Conservation (phyloP, 495 filamentous ascomycete species). For the Hypoxylon subgilvum region DNA sequence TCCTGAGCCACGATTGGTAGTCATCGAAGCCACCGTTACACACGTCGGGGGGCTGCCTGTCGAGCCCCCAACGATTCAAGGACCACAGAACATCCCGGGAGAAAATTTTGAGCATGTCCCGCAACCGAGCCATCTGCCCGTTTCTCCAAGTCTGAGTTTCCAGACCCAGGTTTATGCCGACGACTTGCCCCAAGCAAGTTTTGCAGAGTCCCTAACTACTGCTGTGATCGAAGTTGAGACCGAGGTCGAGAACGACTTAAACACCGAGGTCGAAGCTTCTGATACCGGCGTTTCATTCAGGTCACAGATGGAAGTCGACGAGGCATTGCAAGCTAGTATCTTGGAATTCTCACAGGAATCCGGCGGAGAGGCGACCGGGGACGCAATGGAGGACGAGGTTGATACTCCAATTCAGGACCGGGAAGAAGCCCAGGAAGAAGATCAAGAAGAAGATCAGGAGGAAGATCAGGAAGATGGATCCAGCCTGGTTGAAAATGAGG, state of each 20-base stretch:
- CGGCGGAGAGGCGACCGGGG: not conserved
- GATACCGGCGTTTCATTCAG: constrained; percentile 17
- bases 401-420: not conserved
- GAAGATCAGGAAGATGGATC: constrained; percentile 10
- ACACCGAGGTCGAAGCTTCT: constrained; percentile 2
- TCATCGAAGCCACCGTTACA: not conserved
- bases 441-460: too few relatives aligned
- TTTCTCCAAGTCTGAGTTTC: constrained; percentile 26
- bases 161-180: constrained; percentile 27
- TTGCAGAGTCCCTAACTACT: not conserved
- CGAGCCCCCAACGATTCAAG: not conserved
- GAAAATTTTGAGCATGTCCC: not conserved
- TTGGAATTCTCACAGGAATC: constrained; percentile 29
- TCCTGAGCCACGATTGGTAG: not conserved
- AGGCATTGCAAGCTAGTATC: constrained; percentile 42
- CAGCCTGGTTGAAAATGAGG: not conserved
- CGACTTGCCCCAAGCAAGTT: constrained; percentile 12
- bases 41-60: not conserved
- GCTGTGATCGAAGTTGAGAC: not conserved
- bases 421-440: too few relatives aligned
- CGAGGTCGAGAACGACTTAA: not conserved
- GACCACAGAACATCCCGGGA: not conserved
- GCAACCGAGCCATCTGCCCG: not conserved
- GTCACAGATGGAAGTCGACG: constrained; percentile 40
- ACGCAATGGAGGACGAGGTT: not conserved